Base-by-base conservation (phyloP, 2,329 filamentous ascomycete genomes). In the Pseudomassariella vexata region DNA sequence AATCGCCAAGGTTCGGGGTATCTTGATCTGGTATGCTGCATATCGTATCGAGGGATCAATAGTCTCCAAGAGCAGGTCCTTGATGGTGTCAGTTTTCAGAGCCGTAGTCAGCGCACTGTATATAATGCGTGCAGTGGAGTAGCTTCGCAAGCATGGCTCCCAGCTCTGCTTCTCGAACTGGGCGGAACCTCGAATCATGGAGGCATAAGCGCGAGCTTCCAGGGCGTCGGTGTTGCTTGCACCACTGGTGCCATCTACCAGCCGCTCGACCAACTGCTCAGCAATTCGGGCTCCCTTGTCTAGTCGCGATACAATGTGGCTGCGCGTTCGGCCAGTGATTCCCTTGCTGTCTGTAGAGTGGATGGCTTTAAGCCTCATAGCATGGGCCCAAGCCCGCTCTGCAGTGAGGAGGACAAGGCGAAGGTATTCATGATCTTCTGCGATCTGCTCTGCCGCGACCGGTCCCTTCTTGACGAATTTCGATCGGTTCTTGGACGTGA, bases 11-110 rank as follows among this genome's bases (percentile, higher is more conserved):
- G 88, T 95, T 25, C 92, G 79, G 1, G 90, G 85, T 19, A 94
- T 76, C 55, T 90, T 84, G 54, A 88, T 73, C 58, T 95, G 88
- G 56, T 96, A 96, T 12, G 92, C 88, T 21, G 89, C 89, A 57
- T 94, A 96, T 41, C 90, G 82, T 49, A 98, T 85, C 40, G 88
- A 94, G 2, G 89, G 89, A 54, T 98, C 92, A 40, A 95, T 81
- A 5, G 85, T 94, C 48, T 85, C 81, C 28, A 82, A 78, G 36
- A 98, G 65, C 16, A 95, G 70, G 39, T 96, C 90, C 53, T 85
- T 88, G 68, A 86, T 92, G 21, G 84, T 66, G 37, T 95, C 90
- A 39, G 78, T 81, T 53, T 79, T 82, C 12, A 65, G 58, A 20
- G 73, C 66, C 18, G 72, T 69, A 12, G 79, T 70, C 25, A 98